Conservation (phyloP, 1,284 basidiomycete genomes). For the Ceratobasidium papillatum region DNA sequence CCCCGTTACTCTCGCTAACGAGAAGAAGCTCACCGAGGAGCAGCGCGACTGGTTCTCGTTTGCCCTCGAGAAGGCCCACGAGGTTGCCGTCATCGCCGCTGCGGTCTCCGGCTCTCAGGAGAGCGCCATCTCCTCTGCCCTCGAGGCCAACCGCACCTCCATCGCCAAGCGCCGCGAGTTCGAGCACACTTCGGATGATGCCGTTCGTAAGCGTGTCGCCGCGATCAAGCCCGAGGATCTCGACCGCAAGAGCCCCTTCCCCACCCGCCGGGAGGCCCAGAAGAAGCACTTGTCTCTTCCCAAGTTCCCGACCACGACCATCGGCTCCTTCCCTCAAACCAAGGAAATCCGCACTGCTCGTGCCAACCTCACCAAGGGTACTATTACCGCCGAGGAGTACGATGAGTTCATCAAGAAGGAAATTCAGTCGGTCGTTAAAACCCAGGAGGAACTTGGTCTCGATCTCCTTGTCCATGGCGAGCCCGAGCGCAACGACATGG, state of each 20-base stretch:
- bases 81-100: constrained; percentile 89
- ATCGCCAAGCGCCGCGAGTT: constrained; percentile 97
- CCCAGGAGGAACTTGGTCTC: constrained; percentile 96
- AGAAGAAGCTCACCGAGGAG: constrained; percentile 90
- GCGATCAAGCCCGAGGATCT: constrained; percentile 90
- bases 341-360: constrained; percentile 98
- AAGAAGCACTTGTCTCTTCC: constrained; percentile 90
- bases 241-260: constrained; percentile 91
- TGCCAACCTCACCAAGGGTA: constrained; percentile 93
- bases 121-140: constrained; percentile 68
- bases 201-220: constrained; percentile 94
- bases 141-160: constrained; percentile 89
- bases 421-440: constrained; percentile 91
- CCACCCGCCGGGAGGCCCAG: constrained; percentile 88
- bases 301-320: constrained; percentile 98
- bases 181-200: constrained; percentile 93
- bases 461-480: constrained; percentile 99
- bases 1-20: constrained; percentile 92
- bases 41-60: constrained; percentile 99
- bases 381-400: constrained; percentile 89
- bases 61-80: constrained; percentile 94
- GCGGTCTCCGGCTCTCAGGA: constrained; percentile 85
- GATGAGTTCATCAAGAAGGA: constrained; percentile 99
- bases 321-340: constrained; percentile 99
- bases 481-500: constrained; percentile 99